Base-by-base conservation (phyloP, 164 flowering plant species). In the Vitis rotundifolia region DNA sequence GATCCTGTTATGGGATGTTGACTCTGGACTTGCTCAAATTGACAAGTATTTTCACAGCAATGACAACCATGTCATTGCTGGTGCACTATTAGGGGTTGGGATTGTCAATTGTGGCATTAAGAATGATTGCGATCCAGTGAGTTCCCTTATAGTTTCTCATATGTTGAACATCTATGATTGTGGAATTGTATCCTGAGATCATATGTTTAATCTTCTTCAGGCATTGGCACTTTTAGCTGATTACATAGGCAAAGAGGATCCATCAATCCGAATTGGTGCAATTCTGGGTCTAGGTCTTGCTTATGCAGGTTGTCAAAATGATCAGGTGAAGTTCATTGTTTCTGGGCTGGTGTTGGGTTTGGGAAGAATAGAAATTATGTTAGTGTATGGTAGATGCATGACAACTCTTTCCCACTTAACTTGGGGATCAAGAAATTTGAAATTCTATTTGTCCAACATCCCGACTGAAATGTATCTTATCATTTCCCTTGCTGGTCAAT, bases 1-100 rank as follows among this genome's bases (percentile, higher is more conserved):
- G 98, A 93, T 96, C 69, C 75, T 85, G 48, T 83, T 92, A 52
- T 96, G 99, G 99, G 99, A 96, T 82, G 90, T 92, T 52, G 98
- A 96, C 67, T 74, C 91, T 77, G 99, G 99, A 37, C 97, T 96
- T 71, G 80, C 97, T 28, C 97, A 89, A 81, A 67, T 96, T 70
- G 97, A 96, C 75, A 96, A 93, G 75, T 96, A 91, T 72, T 86
- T 96, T 72, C 98, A 96, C 50, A 87, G 93, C 76, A 91, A 71
- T 75, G 99, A 96, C 71, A 88, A 79, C 73, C 92, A 89, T 75
- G 92, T 91, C 52, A 80, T 88, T 81, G 90, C 97, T 2, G 98
- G 99, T 49, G 97, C 99, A 60, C 73, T 93, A 16, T 73, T 96
- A 51, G 98, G 97, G 49, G 97, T 93, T 81, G 99, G 99, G 11